Base-by-base conservation (phyloP, 1,284 basidiomycete genomes). In the Ganoderma multipileum region DNA sequence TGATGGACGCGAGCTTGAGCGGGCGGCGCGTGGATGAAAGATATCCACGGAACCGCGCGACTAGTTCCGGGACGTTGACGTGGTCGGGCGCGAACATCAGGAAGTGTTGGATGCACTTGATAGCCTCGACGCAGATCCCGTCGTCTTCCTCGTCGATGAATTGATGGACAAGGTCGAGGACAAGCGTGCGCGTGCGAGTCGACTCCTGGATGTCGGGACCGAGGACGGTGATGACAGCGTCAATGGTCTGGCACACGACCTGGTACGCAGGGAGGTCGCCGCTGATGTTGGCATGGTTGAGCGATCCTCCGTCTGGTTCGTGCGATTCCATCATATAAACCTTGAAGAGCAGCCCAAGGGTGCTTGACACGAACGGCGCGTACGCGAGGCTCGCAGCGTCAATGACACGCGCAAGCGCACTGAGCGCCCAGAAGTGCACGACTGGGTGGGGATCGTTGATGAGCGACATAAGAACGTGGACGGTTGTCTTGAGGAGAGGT, bases 151-250 rank as follows among this genome's bases (percentile, higher is more conserved):
- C 97, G 50, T 87, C 81, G 3, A 91, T 91, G 75, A 99, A 95
- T 76, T 97, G 93, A 70, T 91, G 88, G 1, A 99, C 91, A 9
- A 99, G 87, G 74, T 95, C 90, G 65, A 97, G 87, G 23, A 98
- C 88, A 16, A 98, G 84, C 3, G 89, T 89, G 39, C 95, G 86
- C 0, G 95, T 93, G n/a, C 91, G 86, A 33, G 88, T 85, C 0
- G 94, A 93, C 72, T 98, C 97, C 76, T 96, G 94, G 65, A 99
- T 91, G 76, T 99, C 98, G 0, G 98, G 97, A 1, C 98, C 98
- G 55, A 99, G 87, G 3, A 99, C 94, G 36, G 94, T 96, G 71
- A 98, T 95, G 52, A 98, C 86, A 0, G 96, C 95, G 77, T 98
- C 95, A 64, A 98, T 91, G 59, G 98, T 94, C 73, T 94, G 91